Percentiles rank a stretch among this genome's conserved stretches.
phyloP scores from a whole-genome alignment of 176 grass and related monocot species.

The Carex parvula region DNA sequence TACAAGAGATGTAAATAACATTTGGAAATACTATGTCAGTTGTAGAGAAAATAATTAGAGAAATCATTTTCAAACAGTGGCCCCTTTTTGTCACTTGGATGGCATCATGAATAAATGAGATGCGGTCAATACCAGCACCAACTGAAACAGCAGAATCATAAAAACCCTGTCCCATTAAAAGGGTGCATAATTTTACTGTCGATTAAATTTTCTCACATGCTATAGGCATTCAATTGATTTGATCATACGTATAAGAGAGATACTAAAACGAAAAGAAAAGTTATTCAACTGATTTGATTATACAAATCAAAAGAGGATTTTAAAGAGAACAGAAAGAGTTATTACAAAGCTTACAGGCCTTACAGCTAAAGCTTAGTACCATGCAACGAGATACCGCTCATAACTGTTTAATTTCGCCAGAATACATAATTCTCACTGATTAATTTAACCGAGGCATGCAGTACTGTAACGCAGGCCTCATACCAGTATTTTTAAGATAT shows the following conservation, averaged over 20 bases:
- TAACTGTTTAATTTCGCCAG: not conserved
- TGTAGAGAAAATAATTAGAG: not conserved
- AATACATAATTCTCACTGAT: not conserved
- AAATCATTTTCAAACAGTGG: not conserved
- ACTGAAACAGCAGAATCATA: slow-evolving; percentile 4
- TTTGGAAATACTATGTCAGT: too few relatives aligned
- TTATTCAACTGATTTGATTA: slow-evolving; percentile 10
- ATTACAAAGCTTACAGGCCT: not conserved
- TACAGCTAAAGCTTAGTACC: not conserved
- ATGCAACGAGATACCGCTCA: not conserved
- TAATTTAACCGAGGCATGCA: not conserved
- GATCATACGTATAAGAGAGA: not conserved
- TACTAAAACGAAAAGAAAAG: slow-evolving; percentile 1
- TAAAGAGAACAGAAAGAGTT: slow-evolving; percentile 5
- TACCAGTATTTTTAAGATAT: not conserved
- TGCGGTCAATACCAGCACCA: not conserved
- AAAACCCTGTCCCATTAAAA: not conserved
- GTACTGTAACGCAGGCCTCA: not conserved
- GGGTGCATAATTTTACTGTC: not conserved
- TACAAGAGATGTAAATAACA: too few relatives aligned
- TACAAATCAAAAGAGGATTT: not conserved
- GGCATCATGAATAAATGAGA: not conserved
- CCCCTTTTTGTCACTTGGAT: not conserved
- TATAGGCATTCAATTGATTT: not conserved
- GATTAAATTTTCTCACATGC: not conserved